Evolutionary conservation across 108 stramenopile species (phyloP).

Genomic region (Bacterosira constricta): DNA sequence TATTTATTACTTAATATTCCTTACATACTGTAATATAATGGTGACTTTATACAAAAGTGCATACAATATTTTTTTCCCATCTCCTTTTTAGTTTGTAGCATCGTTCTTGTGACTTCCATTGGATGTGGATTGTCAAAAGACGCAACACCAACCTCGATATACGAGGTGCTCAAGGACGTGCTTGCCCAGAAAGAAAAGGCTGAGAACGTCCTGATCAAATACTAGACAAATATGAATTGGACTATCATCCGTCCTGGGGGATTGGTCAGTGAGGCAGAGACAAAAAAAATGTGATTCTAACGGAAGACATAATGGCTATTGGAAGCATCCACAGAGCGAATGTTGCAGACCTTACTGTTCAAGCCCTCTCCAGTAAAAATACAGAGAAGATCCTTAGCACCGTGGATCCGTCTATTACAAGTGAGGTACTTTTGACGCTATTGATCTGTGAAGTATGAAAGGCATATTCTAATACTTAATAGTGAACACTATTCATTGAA

Average conservation of each 20-base stretch:
- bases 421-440: no score
- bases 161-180: conserved; percentile 81
- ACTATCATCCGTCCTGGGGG: conserved; percentile 97
- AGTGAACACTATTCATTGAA: no score
- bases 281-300: conserved; percentile 88
- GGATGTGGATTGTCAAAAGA: conserved; percentile 90
- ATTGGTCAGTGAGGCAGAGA: conserved; percentile 69
- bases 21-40: no score
- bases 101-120: conserved; percentile 90
- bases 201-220: conserved; percentile 81
- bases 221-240: conserved; percentile 96
- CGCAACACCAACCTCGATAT: conserved; percentile 81
- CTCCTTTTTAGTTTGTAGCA: no score
- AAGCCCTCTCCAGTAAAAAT: conserved; percentile 61
- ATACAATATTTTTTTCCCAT: no score
- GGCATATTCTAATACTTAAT: no score
- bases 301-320: conserved; percentile 84
- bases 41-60: no score
- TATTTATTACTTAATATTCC: no score
- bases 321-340: conserved; percentile 92
- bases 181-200: conserved; percentile 61
- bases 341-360: conserved; percentile 81
- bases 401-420: conserved; percentile 72
- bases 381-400: conserved; percentile 79
- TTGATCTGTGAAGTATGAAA: no score